Evolutionary conservation across 257 asterid species (phyloP).

Genomic region (Solanum bukasovii): DNA sequence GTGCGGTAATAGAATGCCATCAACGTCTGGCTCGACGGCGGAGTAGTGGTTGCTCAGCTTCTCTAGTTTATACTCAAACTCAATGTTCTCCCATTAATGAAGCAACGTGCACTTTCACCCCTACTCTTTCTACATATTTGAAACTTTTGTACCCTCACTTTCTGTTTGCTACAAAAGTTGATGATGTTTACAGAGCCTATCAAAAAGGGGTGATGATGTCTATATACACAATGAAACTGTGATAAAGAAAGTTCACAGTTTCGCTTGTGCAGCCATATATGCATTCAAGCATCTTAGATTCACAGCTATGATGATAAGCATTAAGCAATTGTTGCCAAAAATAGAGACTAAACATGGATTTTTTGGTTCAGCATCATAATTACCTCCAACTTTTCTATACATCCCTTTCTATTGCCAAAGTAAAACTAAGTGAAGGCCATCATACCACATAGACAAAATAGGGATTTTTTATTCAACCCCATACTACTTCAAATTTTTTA

Average conservation of each 20-base stretch:
- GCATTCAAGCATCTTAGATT: background rate
- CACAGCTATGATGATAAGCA: background rate
- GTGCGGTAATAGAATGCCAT: slow-evolving; percentile 12
- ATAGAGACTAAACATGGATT: background rate
- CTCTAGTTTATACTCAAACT: background rate
- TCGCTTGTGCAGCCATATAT: background rate
- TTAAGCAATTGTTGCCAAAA: background rate
- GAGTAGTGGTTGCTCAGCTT: background rate
- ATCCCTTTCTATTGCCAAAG: background rate
- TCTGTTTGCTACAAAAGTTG: background rate
- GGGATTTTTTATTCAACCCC: background rate
- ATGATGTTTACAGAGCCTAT: background rate
- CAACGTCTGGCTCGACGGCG: background rate
- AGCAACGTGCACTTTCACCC: background rate
- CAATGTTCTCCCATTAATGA: background rate
- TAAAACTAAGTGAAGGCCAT: background rate
- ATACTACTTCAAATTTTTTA: background rate
- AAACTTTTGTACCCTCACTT: background rate
- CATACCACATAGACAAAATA: background rate
- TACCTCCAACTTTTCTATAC: background rate
- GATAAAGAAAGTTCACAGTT: background rate
- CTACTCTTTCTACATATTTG: background rate
- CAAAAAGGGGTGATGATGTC: background rate
- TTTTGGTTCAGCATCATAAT: background rate
- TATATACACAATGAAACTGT: background rate